Evolutionary conservation across 169 alveolate species (phyloP).

Genomic region (Plasmodium inui): DNA sequence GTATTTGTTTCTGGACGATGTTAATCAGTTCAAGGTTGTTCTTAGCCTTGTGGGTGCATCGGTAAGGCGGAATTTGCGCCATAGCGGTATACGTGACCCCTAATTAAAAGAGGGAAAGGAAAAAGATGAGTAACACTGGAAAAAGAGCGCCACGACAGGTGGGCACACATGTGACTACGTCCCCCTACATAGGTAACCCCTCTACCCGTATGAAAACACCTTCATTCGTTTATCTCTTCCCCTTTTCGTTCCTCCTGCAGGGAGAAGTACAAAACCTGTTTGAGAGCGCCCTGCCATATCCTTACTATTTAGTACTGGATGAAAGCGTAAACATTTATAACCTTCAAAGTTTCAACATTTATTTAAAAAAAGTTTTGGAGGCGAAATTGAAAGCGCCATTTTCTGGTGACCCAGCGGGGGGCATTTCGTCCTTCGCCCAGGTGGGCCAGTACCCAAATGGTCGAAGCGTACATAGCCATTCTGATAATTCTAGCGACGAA

Average conservation of each 20-base stretch:
- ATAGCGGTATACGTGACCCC: not conserved
- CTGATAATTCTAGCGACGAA: not conserved
- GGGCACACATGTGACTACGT: not conserved
- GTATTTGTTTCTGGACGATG: slow-evolving; percentile 56
- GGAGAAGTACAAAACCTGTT: slow-evolving; percentile 41
- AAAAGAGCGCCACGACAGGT: not conserved
- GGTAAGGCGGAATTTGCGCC: not conserved
- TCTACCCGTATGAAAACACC: not conserved
- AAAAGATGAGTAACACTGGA: not conserved
- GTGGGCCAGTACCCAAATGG: not conserved
- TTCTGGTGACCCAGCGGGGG: slow-evolving; percentile 13
- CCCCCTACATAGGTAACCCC: not conserved
- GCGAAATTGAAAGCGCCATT: slow-evolving; percentile 15
- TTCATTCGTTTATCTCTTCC: not conserved
- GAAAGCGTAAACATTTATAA: slow-evolving; percentile 52
- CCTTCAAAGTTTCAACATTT: slow-evolving; percentile 52
- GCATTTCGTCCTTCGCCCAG: not conserved
- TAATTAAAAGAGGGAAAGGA: not conserved
- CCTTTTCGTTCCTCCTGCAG: slow-evolving; percentile 8
- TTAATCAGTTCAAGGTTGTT: slow-evolving; percentile 31
- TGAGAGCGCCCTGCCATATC: slow-evolving; percentile 67
- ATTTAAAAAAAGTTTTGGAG: slow-evolving; percentile 31
- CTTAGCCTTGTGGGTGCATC: slow-evolving; percentile 23
- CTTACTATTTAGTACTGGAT: slow-evolving; percentile 67
- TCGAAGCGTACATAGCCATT: not conserved